Base-by-base conservation (phyloP, 371 early-diverging fungal genomes). In the Mucor saturninus region DNA sequence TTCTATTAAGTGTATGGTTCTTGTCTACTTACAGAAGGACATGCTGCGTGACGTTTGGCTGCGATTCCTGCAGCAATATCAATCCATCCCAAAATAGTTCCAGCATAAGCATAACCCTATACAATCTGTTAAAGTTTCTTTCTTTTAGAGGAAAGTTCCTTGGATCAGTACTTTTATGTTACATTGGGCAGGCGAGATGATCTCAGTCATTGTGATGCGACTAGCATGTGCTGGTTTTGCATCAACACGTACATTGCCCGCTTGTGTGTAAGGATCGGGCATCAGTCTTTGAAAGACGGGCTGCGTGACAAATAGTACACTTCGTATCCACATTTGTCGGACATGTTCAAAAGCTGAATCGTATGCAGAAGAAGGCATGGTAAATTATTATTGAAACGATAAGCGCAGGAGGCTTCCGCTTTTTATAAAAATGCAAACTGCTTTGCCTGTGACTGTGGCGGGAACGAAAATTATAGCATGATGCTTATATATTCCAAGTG, bases 21-120 rank as follows among this genome's bases (percentile, higher is more conserved):
- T 21, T 30, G 28, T 2, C 28, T 50, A 50, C 31, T 68, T 78
- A 84, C 83, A 49, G 84, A 82, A 13, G 86, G 85, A 37, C 80
- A 70, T 26, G 75, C 75, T 8, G 86, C 83, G 66, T 91, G 90
- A 32, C 84, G 79, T 65, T 87, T 86, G 29, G 91, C 89, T 3
- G 89, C 83, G 32, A 86, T 84, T 58, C 91, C 89, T 29, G 91
- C 91, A 21, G 86, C 86, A 50, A 89, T 77, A 79, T 91, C 91
- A 29, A 90, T 88, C 91, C 90, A 90, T 14, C 86, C 77, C 8
- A 90, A 67, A 39, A 91, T 76, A 15, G 75, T 74, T n/a, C 89
- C 89, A 35, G 85, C 88, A 67, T 68, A 80, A 8, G 82, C 82
- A 54, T 81, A 70, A 4, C 87, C 87, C 73, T 84, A 52, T 4